These are phyloP conservation scores for Flaveria linearis DNA, from an alignment of 129 eudicot species.

Conservation along the genomic window DNA sequence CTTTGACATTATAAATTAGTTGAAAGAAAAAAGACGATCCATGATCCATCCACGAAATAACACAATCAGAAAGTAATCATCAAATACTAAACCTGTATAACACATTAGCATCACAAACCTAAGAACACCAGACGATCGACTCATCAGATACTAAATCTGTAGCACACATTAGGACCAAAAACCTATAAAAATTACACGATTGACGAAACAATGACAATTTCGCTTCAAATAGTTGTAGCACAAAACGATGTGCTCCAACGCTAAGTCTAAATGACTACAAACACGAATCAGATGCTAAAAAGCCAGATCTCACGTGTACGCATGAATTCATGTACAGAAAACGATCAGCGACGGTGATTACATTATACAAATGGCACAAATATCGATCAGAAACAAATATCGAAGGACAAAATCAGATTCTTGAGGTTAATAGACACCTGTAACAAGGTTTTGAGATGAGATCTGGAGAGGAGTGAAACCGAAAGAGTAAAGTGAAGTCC, in stretches of 20 bases:
- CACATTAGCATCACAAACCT: not conserved
- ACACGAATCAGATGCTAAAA: slow-evolving; percentile 16
- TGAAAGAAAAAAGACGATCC: not conserved
- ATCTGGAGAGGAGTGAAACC: slow-evolving; percentile 7
- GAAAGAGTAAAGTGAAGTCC: not conserved
- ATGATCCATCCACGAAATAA: not conserved
- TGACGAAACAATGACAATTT: slow-evolving; percentile 5
- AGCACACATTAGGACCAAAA: not conserved
- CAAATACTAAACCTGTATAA: not conserved
- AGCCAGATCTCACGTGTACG: slow-evolving; percentile 21
- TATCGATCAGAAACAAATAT: not conserved
- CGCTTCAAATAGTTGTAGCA: not conserved
- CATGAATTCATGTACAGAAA: not conserved
- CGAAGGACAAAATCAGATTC: not conserved
- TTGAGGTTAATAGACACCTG: slow-evolving; percentile 5
- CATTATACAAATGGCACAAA: not conserved
- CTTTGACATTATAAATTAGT: too few relatives aligned
- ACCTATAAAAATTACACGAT: not conserved
- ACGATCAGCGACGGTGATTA: not conserved
- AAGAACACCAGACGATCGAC: not conserved
- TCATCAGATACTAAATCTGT: not conserved
- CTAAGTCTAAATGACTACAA: not conserved
- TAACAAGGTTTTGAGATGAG: slow-evolving; percentile 15
- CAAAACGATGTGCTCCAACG: not conserved
- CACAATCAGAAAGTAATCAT: not conserved